Evolutionary conservation across 1,139 yeast genomes (phyloP).

Genomic region (Saccharomyces pastorianus): DNA sequence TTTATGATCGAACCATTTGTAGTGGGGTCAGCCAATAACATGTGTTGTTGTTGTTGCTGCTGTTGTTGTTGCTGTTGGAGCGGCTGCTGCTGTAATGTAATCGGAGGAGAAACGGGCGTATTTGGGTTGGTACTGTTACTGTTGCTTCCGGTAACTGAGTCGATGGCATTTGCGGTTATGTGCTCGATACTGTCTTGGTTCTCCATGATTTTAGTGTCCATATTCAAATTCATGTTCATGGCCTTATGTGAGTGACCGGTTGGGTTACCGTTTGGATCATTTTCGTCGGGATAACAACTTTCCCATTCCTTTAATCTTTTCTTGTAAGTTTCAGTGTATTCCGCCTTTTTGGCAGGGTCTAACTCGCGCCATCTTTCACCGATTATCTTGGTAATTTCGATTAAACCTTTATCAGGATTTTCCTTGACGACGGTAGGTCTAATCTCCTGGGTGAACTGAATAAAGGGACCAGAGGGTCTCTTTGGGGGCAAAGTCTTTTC

Average conservation of each 20-base stretch:
- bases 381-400: constrained; percentile 31
- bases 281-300: constrained; percentile 28
- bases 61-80: neutral
- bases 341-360: constrained; percentile 26
- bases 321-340: constrained; percentile 31
- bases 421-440: constrained; percentile 29
- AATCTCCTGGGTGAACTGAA: constrained; percentile 30
- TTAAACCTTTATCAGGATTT: constrained; percentile 30
- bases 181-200: neutral
- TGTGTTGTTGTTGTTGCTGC: neutral
- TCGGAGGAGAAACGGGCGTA: neutral
- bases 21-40: neutral
- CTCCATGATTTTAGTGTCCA: neutral
- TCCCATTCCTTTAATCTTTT: constrained; percentile 33
- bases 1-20: neutral
- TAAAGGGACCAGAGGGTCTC: constrained; percentile 33
- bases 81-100: neutral
- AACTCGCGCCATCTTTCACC: constrained; percentile 32
- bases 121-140: constrained; percentile 1
- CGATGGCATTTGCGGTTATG: neutral
- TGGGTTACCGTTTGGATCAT: constrained; percentile 3
- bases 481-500: constrained; percentile 32
- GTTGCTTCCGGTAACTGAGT: constrained; percentile 1
- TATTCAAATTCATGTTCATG: neutral
- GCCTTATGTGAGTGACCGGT: neutral